Base-by-base conservation (phyloP, 768 basidiomycete species). In the Rhizopogon vulgaris region DNA sequence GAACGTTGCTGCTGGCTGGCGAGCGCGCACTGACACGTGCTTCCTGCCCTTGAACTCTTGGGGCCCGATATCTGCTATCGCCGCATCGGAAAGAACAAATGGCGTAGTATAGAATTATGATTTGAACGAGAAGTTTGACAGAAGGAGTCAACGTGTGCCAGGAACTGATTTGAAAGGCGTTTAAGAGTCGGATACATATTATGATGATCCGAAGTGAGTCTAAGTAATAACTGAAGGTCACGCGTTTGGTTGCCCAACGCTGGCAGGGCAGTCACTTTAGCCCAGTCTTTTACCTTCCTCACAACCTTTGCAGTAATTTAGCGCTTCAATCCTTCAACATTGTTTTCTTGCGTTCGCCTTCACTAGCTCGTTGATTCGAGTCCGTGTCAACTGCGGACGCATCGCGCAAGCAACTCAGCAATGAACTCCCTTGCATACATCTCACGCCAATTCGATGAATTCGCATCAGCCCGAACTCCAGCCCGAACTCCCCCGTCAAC, bases 341-440 rank as follows among this genome's bases (percentile, higher is more conserved):
- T 32, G 30, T 32, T 46, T 22, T 9, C 8, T 30, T 18, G 45
- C 22, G 45, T 30, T 46, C 12, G 43, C 8, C 11, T 34, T 22
- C 18, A 32, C 45, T 34, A 34, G 27, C 51, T 45, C 41, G 51
- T 32, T 27, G 24, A 27, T 43, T 41, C 53, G 53, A 36, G 52
- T n/a, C 36, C 17, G 49, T 32, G 14, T 22, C 27, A 53, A 39
- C 53, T 49, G 49, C 38, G 28, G 34, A n/a, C 24, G 45, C 25
- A n/a, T 28, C 28, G 32, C 45, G 6, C 28, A 27, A 24, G 41
- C 49, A 28, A 10, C 15, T 11, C 34, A 15, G 11, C 38, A 12
- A 92, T 92, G 90, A 91, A 92, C 73, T 87, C 87, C 60, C 80
- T 92, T 62, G 76, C 79, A 15, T 84, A 87, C 70, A 76, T 92